These are phyloP conservation scores for Elaeagnus macrophylla DNA, from an alignment of 306 rosid genomes.

Conservation along the genomic window DNA sequence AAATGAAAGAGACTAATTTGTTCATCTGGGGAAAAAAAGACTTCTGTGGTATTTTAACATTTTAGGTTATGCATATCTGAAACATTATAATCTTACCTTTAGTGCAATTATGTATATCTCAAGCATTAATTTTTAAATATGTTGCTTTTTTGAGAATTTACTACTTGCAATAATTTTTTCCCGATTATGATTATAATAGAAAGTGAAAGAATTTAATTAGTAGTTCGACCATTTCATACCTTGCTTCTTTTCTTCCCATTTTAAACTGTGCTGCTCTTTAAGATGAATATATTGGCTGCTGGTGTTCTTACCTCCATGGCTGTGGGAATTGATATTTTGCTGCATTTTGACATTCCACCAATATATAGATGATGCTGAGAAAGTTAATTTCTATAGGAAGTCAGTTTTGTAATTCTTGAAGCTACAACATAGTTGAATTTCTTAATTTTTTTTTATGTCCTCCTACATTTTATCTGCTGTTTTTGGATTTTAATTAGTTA, in stretches of 20 bases:
- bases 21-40: no score
- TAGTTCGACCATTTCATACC: not conserved
- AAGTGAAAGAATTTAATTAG: not conserved
- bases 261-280: not conserved
- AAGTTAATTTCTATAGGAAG: not conserved
- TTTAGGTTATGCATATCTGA: not conserved
- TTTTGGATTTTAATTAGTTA: slow-evolving; percentile 3
- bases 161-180: not conserved
- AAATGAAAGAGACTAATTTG: no score
- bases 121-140: not conserved
- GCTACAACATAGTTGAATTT: not conserved
- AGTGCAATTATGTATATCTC: not conserved
- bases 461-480: slow-evolving; percentile 5
- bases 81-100: not conserved
- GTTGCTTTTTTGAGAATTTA: not conserved
- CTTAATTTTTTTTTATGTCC: not conserved
- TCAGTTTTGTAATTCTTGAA: not conserved
- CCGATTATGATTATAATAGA: not conserved
- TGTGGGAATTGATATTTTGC: not conserved
- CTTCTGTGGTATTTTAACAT: not conserved
- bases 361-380: not conserved
- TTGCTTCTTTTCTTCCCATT: not conserved
- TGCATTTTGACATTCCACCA: not conserved
- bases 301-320: not conserved
- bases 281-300: not conserved